Evolutionary conservation across 306 rosid genomes (phyloP), one percentile per base, ranked within the genome.

Genomic region (Malus orientalis): DNA sequence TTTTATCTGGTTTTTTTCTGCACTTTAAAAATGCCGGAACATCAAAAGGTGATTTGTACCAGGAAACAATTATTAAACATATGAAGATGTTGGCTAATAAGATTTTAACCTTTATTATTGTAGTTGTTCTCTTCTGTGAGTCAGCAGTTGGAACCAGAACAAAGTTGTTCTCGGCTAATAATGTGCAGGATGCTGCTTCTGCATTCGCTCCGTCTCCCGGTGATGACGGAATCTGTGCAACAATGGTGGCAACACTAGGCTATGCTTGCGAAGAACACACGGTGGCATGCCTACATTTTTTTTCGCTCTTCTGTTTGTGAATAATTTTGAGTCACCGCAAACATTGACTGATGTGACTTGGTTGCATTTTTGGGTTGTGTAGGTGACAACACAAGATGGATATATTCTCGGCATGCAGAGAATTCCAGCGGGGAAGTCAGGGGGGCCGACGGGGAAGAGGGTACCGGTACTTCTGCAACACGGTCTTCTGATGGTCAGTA

Each of bases 371-470:
- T 64, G 22, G 69, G 45, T 67, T 38, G 53, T 70, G 40, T 58
- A 90, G 96, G 91, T 90, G 75, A 84, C 88, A 54, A 88, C 96
- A 71, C 62, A 72, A 77, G 96, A 88, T 82, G 93, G 91, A 27
- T 90, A 88, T 70, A 73, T 90, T 76, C 89, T 88, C 15, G 81
- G 83, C 69, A 47, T 90, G 84, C 89, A 85, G 57, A 88, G 93
- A 85, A 88, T 90, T 79, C 58, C 70, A 1, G 42, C 1, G 2
- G 83, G 82, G 1, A 69, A 70, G 67, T 82, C 91, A 15, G 77
- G 82, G 23, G 81, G 81, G 55, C 36, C 71, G 33, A 19, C 38
- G 13, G 75, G 85, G 22, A 79, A 72, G 10, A 69, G 77, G 72
- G 57, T 73, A 11, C 96, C 96, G 0, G 89, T 88, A 80, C 79